Evolutionary conservation across 2,329 filamentous ascomycete genomes (phyloP), one percentile per base, ranked within the genome.

Genomic region (Didymella arachidicola): DNA sequence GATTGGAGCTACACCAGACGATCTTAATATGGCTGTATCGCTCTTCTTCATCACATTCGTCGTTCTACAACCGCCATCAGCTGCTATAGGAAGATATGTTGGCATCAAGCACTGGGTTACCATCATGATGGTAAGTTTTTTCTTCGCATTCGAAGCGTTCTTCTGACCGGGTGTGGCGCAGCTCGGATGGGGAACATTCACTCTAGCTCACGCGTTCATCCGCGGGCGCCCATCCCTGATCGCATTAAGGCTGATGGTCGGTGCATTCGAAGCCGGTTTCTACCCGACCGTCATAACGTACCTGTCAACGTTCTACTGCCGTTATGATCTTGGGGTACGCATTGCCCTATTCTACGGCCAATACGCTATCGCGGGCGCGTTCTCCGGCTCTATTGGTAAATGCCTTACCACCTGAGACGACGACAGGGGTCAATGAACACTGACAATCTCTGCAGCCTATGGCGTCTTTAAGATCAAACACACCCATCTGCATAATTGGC

Each of bases 231-330:
- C 41, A 4, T 60, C 65, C 14, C 60, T 72, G n/a, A 63, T 71
- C 22, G 57, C 64, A 27, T 43, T 69, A 22, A 57, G 68, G 22
- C 48, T 72, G 0, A 55, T 69, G 56, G 63, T 84, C 7, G 76
- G 83, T 32, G 68, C 74, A 7, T 75, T 72, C 32, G 84, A 87
- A 70, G 83, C 83, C 0, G 84, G 82, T 0, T 86, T 86, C 72
- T 85, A 84, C 57, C 80, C 83, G 7, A 79, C 82, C 0, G 79
- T 81, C 18, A 81, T 85, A 3, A 84, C 83, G 64, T 86, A 83
- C 61, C 69, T 83, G 3, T 80, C 84, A 0, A 76, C 81, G 0
- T 86, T 86, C 49, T 82, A 83, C 55, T 69, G 71, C 18, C 65
- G 69, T 7, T 69, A 72, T 25, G 77, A 80, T 46, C 76, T 81